These are phyloP conservation scores for Boletus reticulatus DNA, from an alignment of 768 basidiomycete species.

Conservation along the genomic window DNA sequence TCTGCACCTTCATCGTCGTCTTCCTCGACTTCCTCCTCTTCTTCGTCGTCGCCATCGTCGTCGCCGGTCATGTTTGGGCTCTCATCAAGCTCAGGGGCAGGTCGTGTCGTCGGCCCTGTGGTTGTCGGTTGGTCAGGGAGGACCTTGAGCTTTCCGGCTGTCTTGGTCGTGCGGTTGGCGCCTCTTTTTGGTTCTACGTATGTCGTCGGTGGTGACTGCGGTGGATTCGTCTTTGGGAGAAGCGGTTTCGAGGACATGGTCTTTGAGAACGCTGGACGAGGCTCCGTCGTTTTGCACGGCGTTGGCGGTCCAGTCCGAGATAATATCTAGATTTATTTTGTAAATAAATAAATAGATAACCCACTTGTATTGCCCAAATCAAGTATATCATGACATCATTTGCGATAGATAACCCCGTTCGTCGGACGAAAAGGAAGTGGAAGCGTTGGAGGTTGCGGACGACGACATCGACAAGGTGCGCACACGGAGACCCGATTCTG, in stretches of 20 bases:
- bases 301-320: slow-evolving; percentile 14
- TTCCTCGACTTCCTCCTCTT: slow-evolving; percentile 53
- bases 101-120: slow-evolving; percentile 29
- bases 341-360: neutral
- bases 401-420: neutral
- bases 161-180: slow-evolving; percentile 77
- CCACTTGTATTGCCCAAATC: neutral
- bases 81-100: slow-evolving; percentile 35
- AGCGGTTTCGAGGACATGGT: slow-evolving; percentile 32
- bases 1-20: slow-evolving; percentile 56
- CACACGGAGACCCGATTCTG: neutral
- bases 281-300: slow-evolving; percentile 16
- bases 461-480: neutral
- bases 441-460: neutral
- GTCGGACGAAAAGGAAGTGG: neutral
- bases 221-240: slow-evolving; percentile 30
- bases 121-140: slow-evolving; percentile 81
- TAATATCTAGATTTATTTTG: neutral
- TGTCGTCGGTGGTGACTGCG: slow-evolving; percentile 4
- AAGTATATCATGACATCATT: slow-evolving; percentile 15
- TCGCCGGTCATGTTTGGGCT: slow-evolving; percentile 51
- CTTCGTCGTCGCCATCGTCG: slow-evolving; percentile 68
- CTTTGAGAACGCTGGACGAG: neutral
- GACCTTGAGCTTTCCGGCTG: slow-evolving; percentile 84
- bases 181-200: slow-evolving; percentile 57